phyloP scores from a whole-genome alignment of 176 grass and related monocot species.

The Carex kokanica region DNA sequence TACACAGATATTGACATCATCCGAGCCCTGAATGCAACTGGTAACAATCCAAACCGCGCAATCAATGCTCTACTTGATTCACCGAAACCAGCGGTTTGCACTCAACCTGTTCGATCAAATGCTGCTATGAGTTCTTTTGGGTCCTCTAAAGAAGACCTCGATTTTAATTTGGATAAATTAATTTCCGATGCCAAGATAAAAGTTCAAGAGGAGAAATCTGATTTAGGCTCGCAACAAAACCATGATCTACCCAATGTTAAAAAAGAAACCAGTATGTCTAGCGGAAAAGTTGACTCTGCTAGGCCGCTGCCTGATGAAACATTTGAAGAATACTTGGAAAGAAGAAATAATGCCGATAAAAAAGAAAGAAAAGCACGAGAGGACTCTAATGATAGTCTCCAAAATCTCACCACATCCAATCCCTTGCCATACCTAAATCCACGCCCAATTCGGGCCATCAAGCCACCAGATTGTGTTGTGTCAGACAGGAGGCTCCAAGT shows the following conservation, averaged over 20 bases:
- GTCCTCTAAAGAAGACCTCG: background rate
- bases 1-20: conserved; percentile 31
- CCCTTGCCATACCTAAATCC: conserved; percentile 65
- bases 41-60: conserved; percentile 52
- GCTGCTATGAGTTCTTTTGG: background rate
- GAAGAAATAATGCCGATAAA: background rate
- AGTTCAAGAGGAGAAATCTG: conserved; percentile 22
- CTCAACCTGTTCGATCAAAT: conserved; percentile 7
- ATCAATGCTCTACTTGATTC: conserved; percentile 69
- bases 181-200: background rate
- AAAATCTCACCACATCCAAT: conserved; percentile 36
- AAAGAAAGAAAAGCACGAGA: background rate
- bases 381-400: background rate
- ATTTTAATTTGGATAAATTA: background rate
- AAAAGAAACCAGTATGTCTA: background rate
- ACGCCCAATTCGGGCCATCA: conserved; percentile 56
- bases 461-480: conserved; percentile 16
- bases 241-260: background rate
- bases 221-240: background rate
- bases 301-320: background rate
- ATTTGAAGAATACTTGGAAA: background rate
- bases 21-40: conserved; percentile 45
- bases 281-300: background rate
- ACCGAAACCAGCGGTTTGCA: conserved; percentile 6
- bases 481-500: conserved; percentile 36